Conservation (phyloP, 148 eudicot genomes). For the Camellia sinensis region DNA sequence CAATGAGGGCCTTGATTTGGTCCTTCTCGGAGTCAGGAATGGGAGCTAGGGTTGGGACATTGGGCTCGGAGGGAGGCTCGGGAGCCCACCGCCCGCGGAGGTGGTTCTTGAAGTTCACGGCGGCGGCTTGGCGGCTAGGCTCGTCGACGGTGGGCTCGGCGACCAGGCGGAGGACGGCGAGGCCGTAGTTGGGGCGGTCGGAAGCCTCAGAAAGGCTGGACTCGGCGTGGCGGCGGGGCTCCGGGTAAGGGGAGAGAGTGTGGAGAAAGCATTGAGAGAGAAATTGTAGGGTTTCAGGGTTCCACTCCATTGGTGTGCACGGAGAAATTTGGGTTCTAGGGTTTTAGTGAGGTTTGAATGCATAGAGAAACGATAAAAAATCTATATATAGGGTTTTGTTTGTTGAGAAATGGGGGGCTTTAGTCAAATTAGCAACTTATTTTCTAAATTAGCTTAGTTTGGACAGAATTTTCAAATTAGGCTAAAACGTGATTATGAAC, state of each 20-base stretch:
- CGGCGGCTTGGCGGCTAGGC: constrained; percentile 72
- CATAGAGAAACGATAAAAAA: background rate
- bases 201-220: constrained; percentile 58
- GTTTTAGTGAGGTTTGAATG: constrained; percentile 13
- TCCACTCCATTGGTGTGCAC: constrained; percentile 48
- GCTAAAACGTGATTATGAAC: no score
- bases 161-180: constrained; percentile 80
- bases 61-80: constrained; percentile 25
- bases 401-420: no score
- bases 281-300: constrained; percentile 59
- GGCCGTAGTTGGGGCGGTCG: constrained; percentile 62
- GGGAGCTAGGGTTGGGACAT: constrained; percentile 27
- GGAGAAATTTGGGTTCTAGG: constrained; percentile 18
- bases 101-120: constrained; percentile 88
- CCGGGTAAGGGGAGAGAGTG: constrained; percentile 76
- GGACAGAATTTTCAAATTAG: no score
- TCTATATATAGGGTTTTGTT: background rate
- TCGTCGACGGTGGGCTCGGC: constrained; percentile 61
- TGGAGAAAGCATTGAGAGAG: constrained; percentile 76
- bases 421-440: no score
- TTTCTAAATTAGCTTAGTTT: no score
- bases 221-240: constrained; percentile 83
- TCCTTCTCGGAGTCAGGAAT: constrained; percentile 66
- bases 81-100: constrained; percentile 71
- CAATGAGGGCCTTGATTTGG: constrained; percentile 71